phyloP scores from a whole-genome alignment of 1,284 basidiomycete genomes.

The Pterulicium gracile region DNA sequence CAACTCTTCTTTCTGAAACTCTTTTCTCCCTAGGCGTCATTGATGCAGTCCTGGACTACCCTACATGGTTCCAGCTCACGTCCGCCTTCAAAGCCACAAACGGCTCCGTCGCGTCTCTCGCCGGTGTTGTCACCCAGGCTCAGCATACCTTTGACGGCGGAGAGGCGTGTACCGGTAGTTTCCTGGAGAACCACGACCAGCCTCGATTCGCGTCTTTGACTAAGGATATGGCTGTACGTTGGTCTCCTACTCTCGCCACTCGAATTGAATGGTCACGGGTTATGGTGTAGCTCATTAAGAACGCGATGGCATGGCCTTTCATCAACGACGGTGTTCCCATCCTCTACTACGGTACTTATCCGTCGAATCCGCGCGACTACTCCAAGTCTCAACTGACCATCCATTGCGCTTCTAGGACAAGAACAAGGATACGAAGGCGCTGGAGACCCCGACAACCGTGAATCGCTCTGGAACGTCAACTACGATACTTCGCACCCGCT shows the following conservation, averaged over 20 bases:
- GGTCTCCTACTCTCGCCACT: not conserved
- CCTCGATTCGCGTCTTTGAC: constrained; percentile 51
- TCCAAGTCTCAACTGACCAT: too few species aligned
- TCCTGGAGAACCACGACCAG: constrained; percentile 76
- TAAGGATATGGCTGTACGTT: constrained; percentile 22
- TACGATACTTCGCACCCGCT: constrained; percentile 39
- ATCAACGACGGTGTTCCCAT: constrained; percentile 54
- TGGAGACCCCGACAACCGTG: constrained; percentile 46
- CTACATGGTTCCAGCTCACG: constrained; percentile 51
- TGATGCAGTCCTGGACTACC: constrained; percentile 55
- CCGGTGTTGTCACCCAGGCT: constrained; percentile 28
- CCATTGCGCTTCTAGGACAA: too few species aligned
- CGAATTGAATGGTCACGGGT: not conserved
- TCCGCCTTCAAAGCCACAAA: constrained; percentile 41
- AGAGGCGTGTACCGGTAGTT: constrained; percentile 50
- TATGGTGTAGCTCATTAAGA: constrained; percentile 30
- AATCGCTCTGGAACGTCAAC: constrained; percentile 54
- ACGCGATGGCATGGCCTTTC: constrained; percentile 38
- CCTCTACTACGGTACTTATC: constrained; percentile 59
- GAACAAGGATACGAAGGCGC: constrained; percentile 54
- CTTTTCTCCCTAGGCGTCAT: constrained; percentile 20
- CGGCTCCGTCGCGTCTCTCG: constrained; percentile 47
- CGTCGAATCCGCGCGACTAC: too few species aligned
- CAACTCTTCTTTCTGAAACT: not conserved
- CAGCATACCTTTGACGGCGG: constrained; percentile 38